phyloP scores from a whole-genome alignment of 768 basidiomycete genomes.

The Lyophyllum semitale region DNA sequence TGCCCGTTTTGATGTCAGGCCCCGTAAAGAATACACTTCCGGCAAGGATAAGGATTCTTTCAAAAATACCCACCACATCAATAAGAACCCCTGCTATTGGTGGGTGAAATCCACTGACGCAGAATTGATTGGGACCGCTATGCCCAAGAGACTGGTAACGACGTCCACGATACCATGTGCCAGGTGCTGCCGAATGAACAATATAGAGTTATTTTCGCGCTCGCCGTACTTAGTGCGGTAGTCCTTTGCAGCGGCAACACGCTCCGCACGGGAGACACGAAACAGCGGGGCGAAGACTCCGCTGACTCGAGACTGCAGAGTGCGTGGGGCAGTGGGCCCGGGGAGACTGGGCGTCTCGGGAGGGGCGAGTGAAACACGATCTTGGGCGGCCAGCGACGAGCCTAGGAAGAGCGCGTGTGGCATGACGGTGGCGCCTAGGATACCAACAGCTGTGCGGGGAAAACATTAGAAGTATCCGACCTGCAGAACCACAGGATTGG shows the following conservation, averaged over 20 bases:
- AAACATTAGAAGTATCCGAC: conserved; percentile 19
- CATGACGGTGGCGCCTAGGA: conserved; percentile 77
- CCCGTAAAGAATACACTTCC: conserved; percentile 66
- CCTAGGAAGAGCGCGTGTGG: conserved; percentile 59
- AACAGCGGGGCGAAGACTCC: conserved; percentile 24
- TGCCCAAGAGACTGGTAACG: conserved; percentile 55
- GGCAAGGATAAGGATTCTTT: conserved; percentile 71
- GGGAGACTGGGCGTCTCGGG: conserved; percentile 11
- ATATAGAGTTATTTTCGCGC: conserved; percentile 46
- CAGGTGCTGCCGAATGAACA: conserved; percentile 56
- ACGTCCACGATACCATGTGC: conserved; percentile 60
- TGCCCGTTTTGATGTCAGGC: conserved; percentile 28
- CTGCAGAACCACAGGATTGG: not conserved
- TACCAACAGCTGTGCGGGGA: conserved; percentile 48
- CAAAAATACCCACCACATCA: not conserved
- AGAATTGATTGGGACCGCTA: conserved; percentile 80
- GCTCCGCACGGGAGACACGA: conserved; percentile 31
- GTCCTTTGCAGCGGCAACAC: conserved; percentile 28
- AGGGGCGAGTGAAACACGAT: conserved; percentile 31
- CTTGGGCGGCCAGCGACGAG: conserved; percentile 35
- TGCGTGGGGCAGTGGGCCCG: conserved; percentile 1
- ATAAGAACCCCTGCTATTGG: not conserved
- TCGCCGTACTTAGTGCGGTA: conserved; percentile 43
- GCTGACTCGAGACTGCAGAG: conserved; percentile 11
- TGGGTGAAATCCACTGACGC: conserved; percentile 37